Evolutionary conservation across 2,329 filamentous ascomycete genomes (phyloP).

Genomic region (Trichoderma koningiopsis): DNA sequence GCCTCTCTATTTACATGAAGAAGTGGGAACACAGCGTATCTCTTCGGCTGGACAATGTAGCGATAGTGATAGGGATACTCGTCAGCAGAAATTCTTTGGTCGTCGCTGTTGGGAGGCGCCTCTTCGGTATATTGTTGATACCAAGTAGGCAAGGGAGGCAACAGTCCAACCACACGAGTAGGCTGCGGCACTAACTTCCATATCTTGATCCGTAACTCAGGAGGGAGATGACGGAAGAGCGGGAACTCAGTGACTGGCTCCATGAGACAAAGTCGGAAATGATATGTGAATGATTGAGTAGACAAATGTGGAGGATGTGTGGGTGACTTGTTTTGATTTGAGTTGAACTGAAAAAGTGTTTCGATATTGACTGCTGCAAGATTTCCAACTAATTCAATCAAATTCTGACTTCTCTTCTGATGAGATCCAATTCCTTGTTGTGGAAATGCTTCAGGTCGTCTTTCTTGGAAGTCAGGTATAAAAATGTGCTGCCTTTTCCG

Average conservation of each 20-base stretch:
- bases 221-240: not conserved
- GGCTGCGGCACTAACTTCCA: conserved; percentile 1
- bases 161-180: not conserved
- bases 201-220: conserved; percentile 4
- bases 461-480: no score
- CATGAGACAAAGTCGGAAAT: not conserved
- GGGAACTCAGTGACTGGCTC: not conserved
- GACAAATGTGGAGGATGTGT: no score
- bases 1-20: conserved; percentile 2
- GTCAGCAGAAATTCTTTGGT: not conserved
- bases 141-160: not conserved
- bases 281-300: not conserved
- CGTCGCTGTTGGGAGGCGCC: not conserved
- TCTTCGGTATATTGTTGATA: not conserved
- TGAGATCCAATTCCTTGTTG: no score
- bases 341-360: no score
- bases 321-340: no score
- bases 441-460: no score
- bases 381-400: no score
- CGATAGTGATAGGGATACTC: not conserved
- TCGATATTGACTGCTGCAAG: no score
- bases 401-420: no score
- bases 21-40: not conserved
- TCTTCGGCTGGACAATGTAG: conserved; percentile 8
- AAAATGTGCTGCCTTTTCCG: no score